Conservation (phyloP, 2,329 filamentous ascomycete species). For the Alternaria postmessia region DNA sequence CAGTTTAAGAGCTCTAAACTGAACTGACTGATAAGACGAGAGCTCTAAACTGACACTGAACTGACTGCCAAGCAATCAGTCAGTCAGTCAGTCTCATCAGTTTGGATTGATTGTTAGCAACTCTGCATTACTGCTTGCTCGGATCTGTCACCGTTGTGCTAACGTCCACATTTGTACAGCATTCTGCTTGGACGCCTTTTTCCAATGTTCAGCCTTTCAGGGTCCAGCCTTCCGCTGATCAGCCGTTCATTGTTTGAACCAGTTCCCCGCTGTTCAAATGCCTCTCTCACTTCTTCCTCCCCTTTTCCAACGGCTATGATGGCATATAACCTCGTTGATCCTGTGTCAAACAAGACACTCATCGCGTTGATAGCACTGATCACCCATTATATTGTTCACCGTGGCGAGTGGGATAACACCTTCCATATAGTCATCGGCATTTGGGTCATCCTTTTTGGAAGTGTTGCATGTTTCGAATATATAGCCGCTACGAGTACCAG, state of each 20-base stretch:
- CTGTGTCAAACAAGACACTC: conserved; percentile 31
- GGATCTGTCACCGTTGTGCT: not conserved
- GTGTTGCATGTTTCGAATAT: conserved; percentile 29
- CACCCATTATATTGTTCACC: conserved; percentile 33
- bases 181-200: not conserved
- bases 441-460: conserved; percentile 28
- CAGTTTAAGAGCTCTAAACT: too few species aligned
- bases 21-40: too few species aligned
- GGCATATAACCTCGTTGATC: conserved; percentile 2
- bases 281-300: not conserved
- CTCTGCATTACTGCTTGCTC: too few species aligned
- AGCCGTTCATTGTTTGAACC: not conserved
- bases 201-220: not conserved
- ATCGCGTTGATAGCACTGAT: conserved; percentile 31
- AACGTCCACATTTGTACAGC: not conserved
- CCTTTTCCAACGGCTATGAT: not conserved
- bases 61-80: too few species aligned
- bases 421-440: conserved; percentile 22
- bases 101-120: too few species aligned
- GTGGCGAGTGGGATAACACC: conserved; percentile 36
- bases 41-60: too few species aligned
- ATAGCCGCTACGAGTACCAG: conserved; percentile 16
- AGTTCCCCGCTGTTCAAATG: not conserved
- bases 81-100: too few species aligned
- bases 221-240: not conserved